Conservation (phyloP, 75 land plant genomes). For the Pinus tabuliformis region DNA sequence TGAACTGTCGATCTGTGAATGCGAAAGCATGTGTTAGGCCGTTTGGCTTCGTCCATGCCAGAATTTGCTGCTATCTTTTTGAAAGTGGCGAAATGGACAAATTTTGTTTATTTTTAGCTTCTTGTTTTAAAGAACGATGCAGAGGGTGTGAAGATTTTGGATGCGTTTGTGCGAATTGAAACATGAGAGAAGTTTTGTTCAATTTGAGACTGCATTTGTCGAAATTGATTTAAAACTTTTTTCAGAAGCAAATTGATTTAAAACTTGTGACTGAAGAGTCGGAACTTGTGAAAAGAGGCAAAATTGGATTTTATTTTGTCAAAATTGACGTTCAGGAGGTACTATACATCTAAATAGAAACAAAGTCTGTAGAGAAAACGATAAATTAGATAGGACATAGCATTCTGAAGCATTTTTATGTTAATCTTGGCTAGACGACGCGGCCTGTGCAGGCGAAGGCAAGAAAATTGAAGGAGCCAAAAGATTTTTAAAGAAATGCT, state of each 20-base stretch:
- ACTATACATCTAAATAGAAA: background rate
- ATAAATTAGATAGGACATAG: slow-evolving; percentile 1
- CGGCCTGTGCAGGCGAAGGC: background rate
- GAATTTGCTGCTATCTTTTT: background rate
- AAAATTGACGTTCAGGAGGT: background rate
- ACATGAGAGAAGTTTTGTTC: background rate
- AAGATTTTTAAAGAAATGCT: background rate
- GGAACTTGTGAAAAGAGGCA: background rate
- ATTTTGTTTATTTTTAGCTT: background rate
- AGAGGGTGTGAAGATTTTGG: background rate
- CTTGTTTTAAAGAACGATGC: background rate
- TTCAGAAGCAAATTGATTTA: no score
- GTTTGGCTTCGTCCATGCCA: background rate
- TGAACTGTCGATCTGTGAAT: background rate
- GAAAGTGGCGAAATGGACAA: background rate
- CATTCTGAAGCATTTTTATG: no score
- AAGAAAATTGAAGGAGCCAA: background rate
- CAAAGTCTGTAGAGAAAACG: background rate
- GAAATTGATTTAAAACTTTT: background rate
- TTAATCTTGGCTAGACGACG: background rate
- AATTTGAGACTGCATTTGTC: background rate
- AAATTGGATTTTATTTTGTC: background rate
- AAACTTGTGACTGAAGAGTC: no score
- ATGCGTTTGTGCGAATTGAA: background rate
- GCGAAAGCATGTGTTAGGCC: background rate